phyloP scores from a whole-genome alignment of 208 protist genomes.

The Porcisia hertigi region DNA sequence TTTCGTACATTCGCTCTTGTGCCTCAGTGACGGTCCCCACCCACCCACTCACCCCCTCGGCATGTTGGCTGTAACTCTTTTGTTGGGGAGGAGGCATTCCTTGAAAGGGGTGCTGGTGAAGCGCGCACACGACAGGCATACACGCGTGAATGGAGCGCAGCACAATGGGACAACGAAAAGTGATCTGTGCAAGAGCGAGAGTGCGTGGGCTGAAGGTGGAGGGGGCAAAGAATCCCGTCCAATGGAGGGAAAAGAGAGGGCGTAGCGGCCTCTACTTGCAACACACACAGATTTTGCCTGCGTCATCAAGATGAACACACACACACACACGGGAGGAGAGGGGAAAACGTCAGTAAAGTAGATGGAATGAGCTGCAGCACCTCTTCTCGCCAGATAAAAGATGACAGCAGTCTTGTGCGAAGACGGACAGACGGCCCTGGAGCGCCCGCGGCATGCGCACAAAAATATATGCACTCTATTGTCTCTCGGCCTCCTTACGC shows the following conservation, averaged over 20 bases:
- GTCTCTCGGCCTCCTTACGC: background rate
- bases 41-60: too few species aligned
- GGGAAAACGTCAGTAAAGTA: background rate
- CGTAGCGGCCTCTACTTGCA: background rate
- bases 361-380: background rate
- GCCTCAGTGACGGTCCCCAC: background rate
- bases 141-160: background rate
- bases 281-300: background rate
- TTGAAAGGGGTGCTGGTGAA: too few species aligned
- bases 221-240: background rate
- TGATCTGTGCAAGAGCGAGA: background rate
- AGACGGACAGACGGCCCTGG: background rate
- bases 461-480: background rate
- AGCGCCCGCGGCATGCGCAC: background rate
- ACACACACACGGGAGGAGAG: background rate
- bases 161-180: background rate
- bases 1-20: background rate
- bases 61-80: too few species aligned
- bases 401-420: background rate
- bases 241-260: background rate
- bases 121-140: background rate
- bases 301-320: constrained; percentile 1
- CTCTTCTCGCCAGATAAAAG: background rate
- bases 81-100: too few species aligned
- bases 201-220: too few species aligned